Evolutionary conservation across 805 yeast species (phyloP), one percentile per base, ranked within the genome.

Genomic region (Phaffomyces antillensis): DNA sequence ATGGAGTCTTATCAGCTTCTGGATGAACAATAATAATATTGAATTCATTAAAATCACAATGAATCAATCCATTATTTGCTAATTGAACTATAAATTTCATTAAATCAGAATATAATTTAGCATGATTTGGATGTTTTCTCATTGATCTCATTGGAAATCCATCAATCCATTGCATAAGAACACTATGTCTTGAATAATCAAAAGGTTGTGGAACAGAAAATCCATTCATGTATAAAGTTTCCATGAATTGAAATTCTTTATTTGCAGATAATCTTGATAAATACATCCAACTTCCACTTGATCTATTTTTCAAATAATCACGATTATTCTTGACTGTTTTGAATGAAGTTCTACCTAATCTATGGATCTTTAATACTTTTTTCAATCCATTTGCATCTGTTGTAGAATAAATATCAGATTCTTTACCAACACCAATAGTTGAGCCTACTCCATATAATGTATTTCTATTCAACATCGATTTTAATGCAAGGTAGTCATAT

Each of bases 1-100:
- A 67, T 17, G 71, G 59, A 36, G 62, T 70, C 16, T 67, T 66
- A n/a, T 32, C 43, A 17, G 72, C 75, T 38, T 75, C 77, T 30
- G 76, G 71, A 50, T 84, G 84, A 36, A 85, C 72, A 28, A 88
- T 81, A 76, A 93, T 87, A 54, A 93, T 88, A 63, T 93, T 93
- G 65, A 93, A 93, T 67, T 93, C 99, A 64, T 93, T 93, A 69
- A 82, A 93, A 70, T 93, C 99, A 73, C 99, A 91, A 65, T 93
- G 99, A 43, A 93, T 89, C 45, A 93, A 72, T 1, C 99, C 99
- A 54, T 83, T 77, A 56, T 85, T 82, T 7, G 86, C 99, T 43
- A 93, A 68, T 49, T 79, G 75, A 13, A 90, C 95, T 18, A 86
- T 82, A 59, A 93, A 90, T 46, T 72, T 69, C 98, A 93, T 91